Conservation (phyloP, 2,329 filamentous ascomycete species). For the Zasmidium angulare region DNA sequence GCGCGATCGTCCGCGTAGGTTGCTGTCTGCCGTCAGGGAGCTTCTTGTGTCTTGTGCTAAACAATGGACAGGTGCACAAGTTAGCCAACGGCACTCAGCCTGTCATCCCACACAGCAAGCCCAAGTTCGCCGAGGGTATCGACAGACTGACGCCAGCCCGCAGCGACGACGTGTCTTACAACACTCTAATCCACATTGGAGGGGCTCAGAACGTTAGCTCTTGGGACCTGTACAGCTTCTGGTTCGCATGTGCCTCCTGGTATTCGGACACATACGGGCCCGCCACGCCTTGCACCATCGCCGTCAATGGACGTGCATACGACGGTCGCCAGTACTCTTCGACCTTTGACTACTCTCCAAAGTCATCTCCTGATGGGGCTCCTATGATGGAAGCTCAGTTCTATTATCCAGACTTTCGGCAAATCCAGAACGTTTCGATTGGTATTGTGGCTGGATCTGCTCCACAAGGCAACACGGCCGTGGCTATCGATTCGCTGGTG, state of each 20-base stretch:
- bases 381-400: not conserved
- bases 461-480: not conserved
- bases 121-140: not conserved
- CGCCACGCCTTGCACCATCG: not conserved
- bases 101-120: not conserved
- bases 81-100: not conserved
- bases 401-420: not conserved
- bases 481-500: not conserved
- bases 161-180: not conserved
- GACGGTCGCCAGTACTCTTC: not conserved
- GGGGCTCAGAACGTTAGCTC: not conserved
- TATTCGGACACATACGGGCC: not conserved
- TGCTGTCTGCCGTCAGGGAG: not conserved
- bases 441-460: not conserved
- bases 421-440: not conserved
- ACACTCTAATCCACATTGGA: not conserved
- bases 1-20: not conserved
- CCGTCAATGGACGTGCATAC: not conserved
- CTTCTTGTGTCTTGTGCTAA: not conserved
- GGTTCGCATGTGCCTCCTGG: not conserved
- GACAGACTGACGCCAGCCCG: not conserved
- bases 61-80: not conserved
- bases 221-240: not conserved
- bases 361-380: not conserved
- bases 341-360: not conserved